Percentiles rank a stretch among this genome's conserved stretches.
Evolutionary conservation across 257 asterid genomes (phyloP).

Genomic region (Eucommia ulmoides): DNA sequence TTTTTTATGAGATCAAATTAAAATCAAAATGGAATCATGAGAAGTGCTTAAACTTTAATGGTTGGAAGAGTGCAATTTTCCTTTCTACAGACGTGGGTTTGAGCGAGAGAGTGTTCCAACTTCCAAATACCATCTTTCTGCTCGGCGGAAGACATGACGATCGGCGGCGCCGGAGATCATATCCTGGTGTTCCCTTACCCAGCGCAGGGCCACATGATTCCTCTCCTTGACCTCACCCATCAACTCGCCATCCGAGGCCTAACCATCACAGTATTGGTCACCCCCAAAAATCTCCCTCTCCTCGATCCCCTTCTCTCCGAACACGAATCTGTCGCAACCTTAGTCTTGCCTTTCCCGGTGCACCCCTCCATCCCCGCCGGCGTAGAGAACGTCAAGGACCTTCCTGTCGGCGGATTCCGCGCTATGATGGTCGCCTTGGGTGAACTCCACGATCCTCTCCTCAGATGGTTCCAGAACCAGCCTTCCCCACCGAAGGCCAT

Average conservation of each 20-base stretch:
- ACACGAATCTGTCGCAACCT: constrained; percentile 43
- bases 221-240: constrained; percentile 50
- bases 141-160: no score
- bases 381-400: constrained; percentile 58
- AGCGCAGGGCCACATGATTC: constrained; percentile 86
- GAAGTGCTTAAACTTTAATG: no score
- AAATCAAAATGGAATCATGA: no score
- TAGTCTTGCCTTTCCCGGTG: constrained; percentile 54
- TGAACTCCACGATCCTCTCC: constrained; percentile 27
- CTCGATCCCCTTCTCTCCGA: constrained; percentile 37
- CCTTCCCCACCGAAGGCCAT: constrained; percentile 66
- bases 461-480: constrained; percentile 45
- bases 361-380: constrained; percentile 50
- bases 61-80: no score
- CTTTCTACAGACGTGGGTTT: no score
- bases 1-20: no score
- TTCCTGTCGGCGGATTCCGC: constrained; percentile 38
- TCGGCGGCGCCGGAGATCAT: constrained; percentile 20
- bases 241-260: constrained; percentile 45
- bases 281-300: constrained; percentile 53
- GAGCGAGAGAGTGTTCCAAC: no score
- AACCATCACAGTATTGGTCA: constrained; percentile 51
- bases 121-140: no score
- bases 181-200: constrained; percentile 71
- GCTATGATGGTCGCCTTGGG: constrained; percentile 34